Evolutionary conservation across 371 early-diverging fungal genomes (phyloP).

Genomic region (Haplosporangium sp.): DNA sequence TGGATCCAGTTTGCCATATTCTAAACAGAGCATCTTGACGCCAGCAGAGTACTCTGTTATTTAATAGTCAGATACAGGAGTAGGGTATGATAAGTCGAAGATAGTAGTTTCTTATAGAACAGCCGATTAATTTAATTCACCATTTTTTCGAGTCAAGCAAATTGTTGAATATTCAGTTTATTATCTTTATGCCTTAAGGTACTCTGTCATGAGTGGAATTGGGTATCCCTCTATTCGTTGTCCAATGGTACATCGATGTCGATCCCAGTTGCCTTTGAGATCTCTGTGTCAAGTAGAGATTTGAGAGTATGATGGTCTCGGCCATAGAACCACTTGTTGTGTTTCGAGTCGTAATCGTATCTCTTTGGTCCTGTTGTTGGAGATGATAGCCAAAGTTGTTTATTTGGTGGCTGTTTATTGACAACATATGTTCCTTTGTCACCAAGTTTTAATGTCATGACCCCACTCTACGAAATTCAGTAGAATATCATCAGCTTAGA

Average conservation of each 20-base stretch:
- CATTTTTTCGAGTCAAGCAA: neutral
- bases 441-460: conserved; percentile 90
- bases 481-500: no score
- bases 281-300: conserved; percentile 75
- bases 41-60: conserved; percentile 83
- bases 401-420: conserved; percentile 99
- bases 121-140: conserved; percentile 1
- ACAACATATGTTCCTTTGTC: conserved; percentile 94
- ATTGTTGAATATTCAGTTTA: no score
- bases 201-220: no score
- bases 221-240: neutral
- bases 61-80: conserved; percentile 30
- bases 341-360: conserved; percentile 77
- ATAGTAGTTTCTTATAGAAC: neutral
- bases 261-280: conserved; percentile 60
- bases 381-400: conserved; percentile 98
- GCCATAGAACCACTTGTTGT: conserved; percentile 80
- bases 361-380: conserved; percentile 95
- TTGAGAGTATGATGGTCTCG: conserved; percentile 77
- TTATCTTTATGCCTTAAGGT: no score
- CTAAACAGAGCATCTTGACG: conserved; percentile 71
- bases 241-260: conserved; percentile 55
- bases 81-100: neutral
- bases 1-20: conserved; percentile 68
- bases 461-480: conserved; percentile 67